phyloP scores from a whole-genome alignment of 2,329 filamentous ascomycete genomes.

The Xylaria hypoxylon region DNA sequence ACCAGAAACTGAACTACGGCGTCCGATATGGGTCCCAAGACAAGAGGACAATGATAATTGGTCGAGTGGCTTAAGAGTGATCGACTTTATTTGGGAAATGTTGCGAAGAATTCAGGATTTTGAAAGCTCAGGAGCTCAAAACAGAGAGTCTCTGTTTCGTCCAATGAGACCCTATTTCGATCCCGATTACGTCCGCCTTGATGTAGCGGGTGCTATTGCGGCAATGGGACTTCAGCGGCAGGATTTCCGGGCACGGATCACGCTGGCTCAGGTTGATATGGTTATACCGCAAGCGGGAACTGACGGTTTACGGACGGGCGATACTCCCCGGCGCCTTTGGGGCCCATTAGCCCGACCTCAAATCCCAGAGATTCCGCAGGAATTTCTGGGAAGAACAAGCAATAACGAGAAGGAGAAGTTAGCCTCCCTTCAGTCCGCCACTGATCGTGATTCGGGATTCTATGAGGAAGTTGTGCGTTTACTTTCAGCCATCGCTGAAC shows the following conservation, averaged over 20 bases:
- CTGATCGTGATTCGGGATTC: background rate
- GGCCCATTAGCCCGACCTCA: background rate
- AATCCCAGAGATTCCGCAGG: background rate
- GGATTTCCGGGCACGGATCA: background rate
- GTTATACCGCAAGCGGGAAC: background rate
- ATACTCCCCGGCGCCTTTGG: background rate
- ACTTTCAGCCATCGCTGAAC: background rate
- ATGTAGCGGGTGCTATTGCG: background rate
- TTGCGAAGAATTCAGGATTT: conserved; percentile 1
- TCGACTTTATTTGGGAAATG: conserved; percentile 7
- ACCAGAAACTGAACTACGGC: too few species aligned
- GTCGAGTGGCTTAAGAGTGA: conserved; percentile 3
- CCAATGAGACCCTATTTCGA: conserved; percentile 15
- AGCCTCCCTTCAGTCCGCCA: background rate
- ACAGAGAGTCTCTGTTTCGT: background rate
- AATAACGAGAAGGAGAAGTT: background rate
- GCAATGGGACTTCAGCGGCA: background rate
- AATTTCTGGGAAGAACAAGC: background rate
- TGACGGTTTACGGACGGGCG: background rate
- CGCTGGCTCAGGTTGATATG: background rate
- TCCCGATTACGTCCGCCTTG: background rate
- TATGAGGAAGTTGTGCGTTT: background rate
- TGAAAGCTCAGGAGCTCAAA: conserved; percentile 1
- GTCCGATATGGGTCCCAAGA: conserved; percentile 2
- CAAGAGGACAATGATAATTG: background rate